Evolutionary conservation across 1,284 basidiomycete species (phyloP).

Genomic region (Meira miltonrushii): DNA sequence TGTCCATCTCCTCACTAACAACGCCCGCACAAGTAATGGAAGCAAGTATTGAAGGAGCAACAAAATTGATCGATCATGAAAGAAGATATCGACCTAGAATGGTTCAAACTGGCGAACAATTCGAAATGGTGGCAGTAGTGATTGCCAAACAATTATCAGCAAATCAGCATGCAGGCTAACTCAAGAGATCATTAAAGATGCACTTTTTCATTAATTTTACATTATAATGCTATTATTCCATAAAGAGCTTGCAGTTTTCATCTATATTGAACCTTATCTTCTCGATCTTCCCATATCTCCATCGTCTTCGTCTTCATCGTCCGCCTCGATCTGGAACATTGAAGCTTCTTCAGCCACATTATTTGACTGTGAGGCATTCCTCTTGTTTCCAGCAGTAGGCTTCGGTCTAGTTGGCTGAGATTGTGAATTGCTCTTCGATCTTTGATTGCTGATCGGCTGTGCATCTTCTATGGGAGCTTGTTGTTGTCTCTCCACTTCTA

Average conservation of each 20-base stretch:
- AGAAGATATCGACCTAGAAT: conserved; percentile 31
- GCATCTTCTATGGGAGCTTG: not conserved
- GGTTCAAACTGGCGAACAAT: conserved; percentile 40
- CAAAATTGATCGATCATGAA: conserved; percentile 27
- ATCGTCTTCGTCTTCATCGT: conserved; percentile 24
- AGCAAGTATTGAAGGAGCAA: not conserved
- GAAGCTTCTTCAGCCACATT: not conserved
- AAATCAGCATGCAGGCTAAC: not conserved
- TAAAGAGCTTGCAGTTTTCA: too few species aligned
- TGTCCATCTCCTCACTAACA: not conserved
- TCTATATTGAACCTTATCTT: not conserved
- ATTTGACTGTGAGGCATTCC: not conserved
- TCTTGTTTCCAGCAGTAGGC: not conserved
- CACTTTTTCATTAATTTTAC: not conserved
- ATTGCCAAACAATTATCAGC: not conserved
- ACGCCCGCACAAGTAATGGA: not conserved
- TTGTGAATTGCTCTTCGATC: not conserved
- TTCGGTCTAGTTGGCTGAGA: too few species aligned
- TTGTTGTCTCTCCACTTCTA: conserved; percentile 2
- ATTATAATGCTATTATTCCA: not conserved
- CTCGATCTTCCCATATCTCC: not conserved
- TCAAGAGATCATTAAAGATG: not conserved
- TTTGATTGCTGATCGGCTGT: not conserved
- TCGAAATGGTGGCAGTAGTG: conserved; percentile 12
- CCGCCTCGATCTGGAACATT: conserved; percentile 20